Base-by-base conservation (phyloP, 805 yeast species). In the Wickerhamiella musiphila region DNA sequence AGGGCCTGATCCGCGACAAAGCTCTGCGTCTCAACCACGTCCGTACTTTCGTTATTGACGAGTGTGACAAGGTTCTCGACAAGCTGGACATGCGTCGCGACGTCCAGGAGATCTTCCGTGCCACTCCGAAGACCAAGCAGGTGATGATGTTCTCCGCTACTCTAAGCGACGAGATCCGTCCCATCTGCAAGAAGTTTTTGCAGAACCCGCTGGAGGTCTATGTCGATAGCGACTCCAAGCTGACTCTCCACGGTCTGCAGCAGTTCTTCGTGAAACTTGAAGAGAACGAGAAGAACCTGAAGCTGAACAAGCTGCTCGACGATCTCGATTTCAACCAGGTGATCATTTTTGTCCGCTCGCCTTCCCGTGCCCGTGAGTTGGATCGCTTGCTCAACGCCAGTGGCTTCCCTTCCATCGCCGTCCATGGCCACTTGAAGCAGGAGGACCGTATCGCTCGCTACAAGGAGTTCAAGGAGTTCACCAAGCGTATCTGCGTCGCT, bases 91-190 rank as follows among this genome's bases (percentile, higher is more conserved):
- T 86, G 98, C 79, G 98, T 68, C 76, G 94, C 58, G 98, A 86
- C 54, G 94, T 86, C 37, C 98, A 86, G 66, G 96, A 86, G 55
- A 78, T 90, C 43, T 86, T 90, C 73, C 76, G 94, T 59, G 79
- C 79, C 39, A 86, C 98, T 32, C 98, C 98, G 44, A 93, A 79
- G 61, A 94, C 86, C 57, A 86, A 86, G 62, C 98, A 86, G 65
- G 96, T 90, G 35, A 84, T 90, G 96, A 86, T 86, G 94, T 86
- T 86, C 60, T 78, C 94, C 39, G 98, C 98, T 44, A 86, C 98
- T 35, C 68, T 86, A 48, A 73, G 93, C 29, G 79, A 71, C 54
- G 96, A 86, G 54, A 82, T 86, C 51, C 78, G 94, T 59, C 94
- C 94, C 40, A 73, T 90, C 37, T 86, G 95, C 67, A 86, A 84